Evolutionary conservation across 2,329 filamentous ascomycete genomes (phyloP), one percentile per base, ranked within the genome.

Genomic region (Penicillium frequentans): DNA sequence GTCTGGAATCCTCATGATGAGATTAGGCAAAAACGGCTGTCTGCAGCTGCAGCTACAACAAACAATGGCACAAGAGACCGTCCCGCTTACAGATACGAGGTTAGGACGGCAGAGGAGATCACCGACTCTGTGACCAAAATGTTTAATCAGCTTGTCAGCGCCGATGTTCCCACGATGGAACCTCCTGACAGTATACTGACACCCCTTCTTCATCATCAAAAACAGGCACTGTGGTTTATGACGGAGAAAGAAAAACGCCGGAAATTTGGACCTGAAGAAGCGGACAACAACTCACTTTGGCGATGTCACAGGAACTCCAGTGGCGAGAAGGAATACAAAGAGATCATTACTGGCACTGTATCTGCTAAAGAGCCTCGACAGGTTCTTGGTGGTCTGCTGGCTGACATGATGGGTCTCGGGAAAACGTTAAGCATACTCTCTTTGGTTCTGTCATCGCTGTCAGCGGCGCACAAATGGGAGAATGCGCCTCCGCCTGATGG

Each of bases 211-310:
- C 82, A 83, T 56, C 93, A 98, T 75, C 93, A 98, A 73, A 95
- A 91, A 72, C 92, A 97, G 74, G 93, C 90, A 0, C 82, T 98
- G 0, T 86, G 87, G 70, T 98, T 96, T 70, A 91, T 98, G 88
- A 86, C 81, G 10, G 84, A 84, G 21, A 89, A 90, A 60, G 93
- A 98, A 74, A 84, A 85, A 49, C 83, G 85, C 0, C 81, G 84
- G 13, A 79, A 80, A n/a, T 82, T 82, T 51, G 84, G 85, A 21
- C 78, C 79, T 0, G 77, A 81, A 3, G 85, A 89, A 31, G 82
- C 84, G 52, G 81, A 83, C 16, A 85, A 87, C 60, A 87, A 87
- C 51, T 90, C 90, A 0, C 84, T 96, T 37, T 98, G 93, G 92
- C 86, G 90, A 66, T 74, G 84, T 23, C 84, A 84, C 54, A 76